Percentiles rank a stretch among this genome's conserved stretches.
Conservation (phyloP, 75 land plant genomes). For the Selaginella tamariscina region DNA sequence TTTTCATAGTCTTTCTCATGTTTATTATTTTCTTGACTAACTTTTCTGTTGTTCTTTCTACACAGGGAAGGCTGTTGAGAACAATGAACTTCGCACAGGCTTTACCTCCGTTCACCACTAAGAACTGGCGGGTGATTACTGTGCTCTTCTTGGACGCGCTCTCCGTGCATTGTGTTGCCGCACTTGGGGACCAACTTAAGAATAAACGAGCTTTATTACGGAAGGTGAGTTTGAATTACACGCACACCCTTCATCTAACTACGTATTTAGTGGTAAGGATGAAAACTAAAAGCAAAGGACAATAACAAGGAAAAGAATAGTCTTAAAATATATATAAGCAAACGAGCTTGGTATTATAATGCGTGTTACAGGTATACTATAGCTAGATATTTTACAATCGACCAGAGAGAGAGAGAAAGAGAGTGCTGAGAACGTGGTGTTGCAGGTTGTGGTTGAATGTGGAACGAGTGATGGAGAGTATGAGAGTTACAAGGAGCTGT, state of each 20-base stretch:
- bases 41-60: background rate
- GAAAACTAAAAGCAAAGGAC: no score
- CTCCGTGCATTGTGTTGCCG: slow-evolving; percentile 46
- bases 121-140: slow-evolving; percentile 63
- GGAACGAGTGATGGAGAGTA: slow-evolving; percentile 46
- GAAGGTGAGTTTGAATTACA: slow-evolving; percentile 68
- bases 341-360: background rate
- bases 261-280: no score
- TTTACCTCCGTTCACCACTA: slow-evolving; percentile 53
- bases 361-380: no score
- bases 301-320: no score
- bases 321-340: no score
- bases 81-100: slow-evolving; percentile 70
- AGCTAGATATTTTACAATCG: no score
- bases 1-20: background rate
- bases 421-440: background rate
- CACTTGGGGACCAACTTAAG: slow-evolving; percentile 32
- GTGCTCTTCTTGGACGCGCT: slow-evolving; percentile 67
- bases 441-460: slow-evolving; percentile 46
- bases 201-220: slow-evolving; percentile 32
- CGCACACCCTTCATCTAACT: no score
- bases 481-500: slow-evolving; percentile 42
- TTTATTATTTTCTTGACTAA: background rate
- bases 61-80: slow-evolving; percentile 58
- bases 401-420: no score